These are phyloP conservation scores for Quercus glauca DNA, from an alignment of 306 rosid species.

Conservation along the genomic window DNA sequence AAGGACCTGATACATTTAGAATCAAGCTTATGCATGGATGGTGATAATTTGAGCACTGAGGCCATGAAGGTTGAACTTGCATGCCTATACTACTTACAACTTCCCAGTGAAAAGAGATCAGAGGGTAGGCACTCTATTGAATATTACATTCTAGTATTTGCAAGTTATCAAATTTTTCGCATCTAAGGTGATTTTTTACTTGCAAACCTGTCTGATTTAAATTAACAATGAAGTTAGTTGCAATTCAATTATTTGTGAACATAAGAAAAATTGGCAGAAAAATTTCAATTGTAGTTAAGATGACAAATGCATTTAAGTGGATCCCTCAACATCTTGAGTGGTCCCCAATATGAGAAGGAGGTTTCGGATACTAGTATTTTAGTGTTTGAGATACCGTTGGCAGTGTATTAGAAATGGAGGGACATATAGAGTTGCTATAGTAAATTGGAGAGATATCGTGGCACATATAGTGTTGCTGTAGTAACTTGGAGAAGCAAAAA, in stretches of 20 bases:
- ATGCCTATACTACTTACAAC: conserved; percentile 75
- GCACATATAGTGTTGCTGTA: background rate
- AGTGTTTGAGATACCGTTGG: background rate
- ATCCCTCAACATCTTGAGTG: background rate
- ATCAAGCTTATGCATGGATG: conserved; percentile 34
- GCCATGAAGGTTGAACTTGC: conserved; percentile 72
- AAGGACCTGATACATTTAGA: conserved; percentile 47
- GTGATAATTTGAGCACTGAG: conserved; percentile 49
- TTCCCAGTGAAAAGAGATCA: conserved; percentile 67
- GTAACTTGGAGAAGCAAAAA: background rate
- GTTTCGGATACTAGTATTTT: background rate
- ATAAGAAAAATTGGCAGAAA: background rate
- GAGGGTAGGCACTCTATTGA: conserved; percentile 55
- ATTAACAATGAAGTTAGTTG: background rate
- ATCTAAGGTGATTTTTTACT: conserved; percentile 11
- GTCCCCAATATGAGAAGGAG: background rate
- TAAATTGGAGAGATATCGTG: background rate
- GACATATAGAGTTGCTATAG: background rate
- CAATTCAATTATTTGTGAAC: background rate
- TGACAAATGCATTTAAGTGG: background rate
- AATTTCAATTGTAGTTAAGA: background rate
- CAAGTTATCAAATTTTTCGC: background rate
- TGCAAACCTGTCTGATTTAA: conserved; percentile 5
- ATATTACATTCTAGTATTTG: conserved; percentile 3
- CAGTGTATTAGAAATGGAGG: background rate